Percentiles rank a stretch among this genome's conserved stretches.
Evolutionary conservation across 208 protist genomes (phyloP).

Genomic region (Trypanosoma vivax): DNA sequence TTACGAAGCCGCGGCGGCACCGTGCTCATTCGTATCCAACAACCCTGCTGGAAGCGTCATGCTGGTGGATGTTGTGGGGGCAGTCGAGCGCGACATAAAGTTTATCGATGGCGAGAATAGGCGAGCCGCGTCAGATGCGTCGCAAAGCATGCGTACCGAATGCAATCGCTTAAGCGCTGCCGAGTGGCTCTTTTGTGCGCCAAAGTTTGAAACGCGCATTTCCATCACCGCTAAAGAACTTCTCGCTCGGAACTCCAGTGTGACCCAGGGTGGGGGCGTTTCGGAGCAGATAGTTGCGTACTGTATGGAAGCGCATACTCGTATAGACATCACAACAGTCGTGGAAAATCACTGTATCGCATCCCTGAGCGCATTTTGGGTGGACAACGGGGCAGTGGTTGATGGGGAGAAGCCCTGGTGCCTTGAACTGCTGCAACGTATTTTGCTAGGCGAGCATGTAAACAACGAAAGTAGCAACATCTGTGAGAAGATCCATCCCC

Average conservation of each 20-base stretch:
- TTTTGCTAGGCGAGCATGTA: constrained; percentile 16
- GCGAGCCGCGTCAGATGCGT: constrained; percentile 17
- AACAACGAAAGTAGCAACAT: constrained; percentile 10
- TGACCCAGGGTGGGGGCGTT: background rate
- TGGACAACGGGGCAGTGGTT: background rate
- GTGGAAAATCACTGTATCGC: constrained; percentile 12
- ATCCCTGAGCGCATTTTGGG: constrained; percentile 4
- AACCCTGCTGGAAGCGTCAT: constrained; percentile 2
- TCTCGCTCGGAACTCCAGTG: background rate
- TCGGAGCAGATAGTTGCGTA: background rate
- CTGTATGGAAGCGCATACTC: constrained; percentile 3
- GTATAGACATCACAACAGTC: constrained; percentile 11
- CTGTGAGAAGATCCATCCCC: constrained; percentile 22
- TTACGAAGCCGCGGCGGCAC: background rate
- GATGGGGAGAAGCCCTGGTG: constrained; percentile 1
- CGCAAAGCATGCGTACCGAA: constrained; percentile 36
- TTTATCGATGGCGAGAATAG: constrained; percentile 47
- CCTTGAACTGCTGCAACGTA: constrained; percentile 6
- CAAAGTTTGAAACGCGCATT: constrained; percentile 48
- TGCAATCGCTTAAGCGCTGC: constrained; percentile 18
- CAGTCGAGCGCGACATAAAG: background rate
- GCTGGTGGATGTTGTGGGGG: constrained; percentile 15
- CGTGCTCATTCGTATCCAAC: background rate
- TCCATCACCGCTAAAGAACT: constrained; percentile 12
- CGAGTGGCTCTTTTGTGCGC: constrained; percentile 64